Base-by-base conservation (phyloP, 1,284 basidiomycete species). In the Phenoliferia sp. region DNA sequence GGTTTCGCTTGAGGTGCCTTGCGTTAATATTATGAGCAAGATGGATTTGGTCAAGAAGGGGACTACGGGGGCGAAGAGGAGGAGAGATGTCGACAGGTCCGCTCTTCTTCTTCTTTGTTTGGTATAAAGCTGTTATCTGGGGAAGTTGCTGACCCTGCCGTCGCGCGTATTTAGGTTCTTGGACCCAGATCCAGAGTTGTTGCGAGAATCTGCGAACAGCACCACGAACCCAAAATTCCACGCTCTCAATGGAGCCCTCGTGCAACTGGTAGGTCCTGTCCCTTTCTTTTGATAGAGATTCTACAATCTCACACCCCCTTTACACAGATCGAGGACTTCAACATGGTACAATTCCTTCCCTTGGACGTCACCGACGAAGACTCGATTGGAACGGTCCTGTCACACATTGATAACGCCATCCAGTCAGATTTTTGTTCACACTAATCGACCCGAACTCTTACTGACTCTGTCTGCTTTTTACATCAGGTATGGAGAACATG, bases 11-110 rank as follows among this genome's bases (percentile, higher is more conserved):
- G 95, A 98, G 76, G 87, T 97, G 52, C 92, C 94, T 0, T 96
- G 94, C 88, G 88, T 99, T 71, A 99, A 99, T 74, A 82, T 99
- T 77, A 92, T 99, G 89, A 95, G 91, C 64, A 99, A 99, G 81
- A 99, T 99, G 95, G 96, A 99, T 79, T 84, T 99, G 33, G 90
- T 99, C 39, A 90, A 88, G 87, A 76, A 77, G 60, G 76, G 83
- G 65, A 64, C 83, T 87, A 77, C 93, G 88, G 80, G 91, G 12
- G 68, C 68, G 19, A 73, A 84, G 86, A 73, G 87, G 85, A 75
- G 85, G 82, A 65, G 85, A 81, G 79, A 89, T 84, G 81, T 95
- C 61, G 88, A 91, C 35, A 85, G 91, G 86, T 89, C 35, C 1
- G 36, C 35, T 19, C 28, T 57, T 10, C 22, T 19, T 26, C 28